phyloP scores from a whole-genome alignment of 805 yeast species.

The Pachysolen tannophilus region DNA sequence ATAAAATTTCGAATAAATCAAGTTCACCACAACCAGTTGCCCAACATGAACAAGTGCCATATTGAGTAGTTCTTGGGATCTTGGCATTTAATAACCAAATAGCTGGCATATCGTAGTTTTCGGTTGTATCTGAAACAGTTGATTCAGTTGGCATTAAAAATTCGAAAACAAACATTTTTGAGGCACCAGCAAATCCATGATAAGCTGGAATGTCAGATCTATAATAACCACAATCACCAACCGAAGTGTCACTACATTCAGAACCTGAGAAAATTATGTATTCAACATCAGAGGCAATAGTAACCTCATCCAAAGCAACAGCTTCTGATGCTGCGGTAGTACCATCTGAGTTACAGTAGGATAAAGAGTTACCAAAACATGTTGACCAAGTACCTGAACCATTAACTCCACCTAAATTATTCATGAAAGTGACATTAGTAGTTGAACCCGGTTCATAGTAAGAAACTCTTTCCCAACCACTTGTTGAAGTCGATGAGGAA shows the following conservation, averaged over 20 bases:
- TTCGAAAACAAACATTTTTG: constrained; percentile 87
- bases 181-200: constrained; percentile 84
- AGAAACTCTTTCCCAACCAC: constrained; percentile 62
- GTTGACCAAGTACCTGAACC: constrained; percentile 87
- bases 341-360: constrained; percentile 77
- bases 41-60: constrained; percentile 98
- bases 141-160: constrained; percentile 82
- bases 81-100: constrained; percentile 93
- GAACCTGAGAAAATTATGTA: constrained; percentile 72
- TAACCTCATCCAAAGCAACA: constrained; percentile 58
- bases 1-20: constrained; percentile 85
- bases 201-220: constrained; percentile 84
- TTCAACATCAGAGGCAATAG: constrained; percentile 69
- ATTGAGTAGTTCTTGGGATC: constrained; percentile 94
- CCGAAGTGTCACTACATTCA: constrained; percentile 41
- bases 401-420: constrained; percentile 75
- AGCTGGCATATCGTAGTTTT: constrained; percentile 95
- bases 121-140: constrained; percentile 33
- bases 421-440: constrained; percentile 71
- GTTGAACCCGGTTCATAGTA: constrained; percentile 70
- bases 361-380: constrained; percentile 86
- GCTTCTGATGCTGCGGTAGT: constrained; percentile 63
- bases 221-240: constrained; percentile 73
- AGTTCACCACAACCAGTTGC: constrained; percentile 95
- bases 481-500: constrained; percentile 18